phyloP scores from a whole-genome alignment of 768 basidiomycete species.

The Kondoa subrosea region DNA sequence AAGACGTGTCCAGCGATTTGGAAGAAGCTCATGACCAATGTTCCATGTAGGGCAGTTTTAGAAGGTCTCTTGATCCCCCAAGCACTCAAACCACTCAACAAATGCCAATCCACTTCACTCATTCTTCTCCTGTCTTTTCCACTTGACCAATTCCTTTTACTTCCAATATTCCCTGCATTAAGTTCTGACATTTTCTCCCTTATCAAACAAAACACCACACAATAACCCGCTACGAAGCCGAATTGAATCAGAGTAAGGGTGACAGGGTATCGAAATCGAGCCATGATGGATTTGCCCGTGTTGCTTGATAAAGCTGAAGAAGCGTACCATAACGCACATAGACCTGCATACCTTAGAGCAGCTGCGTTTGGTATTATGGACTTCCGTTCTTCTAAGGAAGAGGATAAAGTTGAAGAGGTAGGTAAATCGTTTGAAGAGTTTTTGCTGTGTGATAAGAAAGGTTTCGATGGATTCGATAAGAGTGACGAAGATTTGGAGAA shows the following conservation, averaged over 20 bases:
- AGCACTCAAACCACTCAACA: conserved; percentile 22
- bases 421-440: background rate
- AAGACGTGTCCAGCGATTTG: conserved; percentile 97
- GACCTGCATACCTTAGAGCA: conserved; percentile 2
- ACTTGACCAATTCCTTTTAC: background rate
- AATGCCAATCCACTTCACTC: conserved; percentile 11
- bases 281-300: conserved; percentile 88
- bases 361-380: background rate
- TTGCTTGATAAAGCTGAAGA: conserved; percentile 43
- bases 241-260: conserved; percentile 96
- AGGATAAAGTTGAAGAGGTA: background rate
- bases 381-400: background rate
- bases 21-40: conserved; percentile 89
- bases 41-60: conserved; percentile 52
- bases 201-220: conserved; percentile 55
- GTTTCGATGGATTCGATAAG: background rate
- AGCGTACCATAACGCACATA: conserved; percentile 77
- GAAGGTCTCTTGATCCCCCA: conserved; percentile 44
- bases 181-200: conserved; percentile 2
- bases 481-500: background rate
- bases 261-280: conserved; percentile 78
- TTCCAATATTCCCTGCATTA: background rate
- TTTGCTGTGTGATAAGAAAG: background rate
- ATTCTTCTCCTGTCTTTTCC: background rate
- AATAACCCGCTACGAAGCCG: conserved; percentile 77